Conservation (phyloP, 2,329 filamentous ascomycete genomes). For the Cytospora mali region DNA sequence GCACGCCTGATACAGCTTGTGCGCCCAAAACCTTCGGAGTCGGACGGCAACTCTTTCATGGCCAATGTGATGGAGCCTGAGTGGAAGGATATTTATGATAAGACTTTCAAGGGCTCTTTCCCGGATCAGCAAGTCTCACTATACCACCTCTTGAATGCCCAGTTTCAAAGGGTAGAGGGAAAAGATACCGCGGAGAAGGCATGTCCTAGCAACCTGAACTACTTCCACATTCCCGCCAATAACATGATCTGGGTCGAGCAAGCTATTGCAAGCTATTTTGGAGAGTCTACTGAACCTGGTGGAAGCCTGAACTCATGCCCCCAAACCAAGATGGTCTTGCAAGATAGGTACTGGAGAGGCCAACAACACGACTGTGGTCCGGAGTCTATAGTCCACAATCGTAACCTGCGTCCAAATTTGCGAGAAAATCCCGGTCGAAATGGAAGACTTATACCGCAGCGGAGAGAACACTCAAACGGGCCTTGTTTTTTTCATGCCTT, state of each 20-base stretch:
- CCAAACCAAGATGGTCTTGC: slow-evolving; percentile 34
- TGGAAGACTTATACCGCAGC: slow-evolving; percentile 1
- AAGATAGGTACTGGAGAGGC: slow-evolving; percentile 40
- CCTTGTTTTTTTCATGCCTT: slow-evolving; percentile 42
- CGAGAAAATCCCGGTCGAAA: slow-evolving; percentile 37
- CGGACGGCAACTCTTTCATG: neutral
- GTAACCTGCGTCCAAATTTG: slow-evolving; percentile 43
- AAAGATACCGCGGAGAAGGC: neutral
- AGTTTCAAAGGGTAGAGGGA: neutral
- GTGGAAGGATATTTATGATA: slow-evolving; percentile 6
- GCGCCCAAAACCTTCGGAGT: neutral
- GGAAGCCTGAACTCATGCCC: slow-evolving; percentile 11
- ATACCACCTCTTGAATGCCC: slow-evolving; percentile 6
- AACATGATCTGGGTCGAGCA: slow-evolving; percentile 32
- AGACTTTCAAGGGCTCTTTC: slow-evolving; percentile 19
- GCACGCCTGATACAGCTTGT: slow-evolving; percentile 13
- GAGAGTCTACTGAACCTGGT: slow-evolving; percentile 26
- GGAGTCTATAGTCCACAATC: slow-evolving; percentile 36
- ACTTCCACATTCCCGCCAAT: slow-evolving; percentile 30
- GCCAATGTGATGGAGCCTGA: slow-evolving; percentile 11
- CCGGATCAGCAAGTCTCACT: slow-evolving; percentile 22
- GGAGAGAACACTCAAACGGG: slow-evolving; percentile 31
- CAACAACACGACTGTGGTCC: slow-evolving; percentile 36
- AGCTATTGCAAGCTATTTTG: slow-evolving; percentile 37
- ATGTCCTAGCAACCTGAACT: slow-evolving; percentile 18